Percentiles rank a stretch among this genome's conserved stretches.
phyloP scores from a whole-genome alignment of 2,329 filamentous ascomycete genomes.

The Diaporthe eres region DNA sequence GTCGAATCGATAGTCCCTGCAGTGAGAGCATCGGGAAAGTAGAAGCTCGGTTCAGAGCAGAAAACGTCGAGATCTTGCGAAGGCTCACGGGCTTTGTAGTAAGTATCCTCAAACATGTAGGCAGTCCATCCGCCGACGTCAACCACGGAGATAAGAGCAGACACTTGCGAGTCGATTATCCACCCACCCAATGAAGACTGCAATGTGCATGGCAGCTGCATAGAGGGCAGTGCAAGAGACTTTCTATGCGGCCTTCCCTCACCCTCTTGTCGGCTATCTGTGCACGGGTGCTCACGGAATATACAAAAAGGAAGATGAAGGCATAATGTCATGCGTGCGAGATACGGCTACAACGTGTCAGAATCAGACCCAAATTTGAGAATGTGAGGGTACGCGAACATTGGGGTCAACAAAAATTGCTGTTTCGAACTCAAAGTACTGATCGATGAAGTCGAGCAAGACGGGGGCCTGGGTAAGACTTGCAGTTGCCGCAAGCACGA shows the following conservation, averaged over 20 bases:
- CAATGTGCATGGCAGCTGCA: neutral
- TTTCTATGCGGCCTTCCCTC: neutral
- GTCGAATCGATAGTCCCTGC: neutral
- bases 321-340: neutral
- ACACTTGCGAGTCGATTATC: conserved; percentile 24
- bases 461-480: conserved; percentile 1
- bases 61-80: neutral
- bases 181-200: neutral
- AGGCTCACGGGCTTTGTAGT: neutral
- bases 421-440: conserved; percentile 13
- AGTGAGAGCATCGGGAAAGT: neutral
- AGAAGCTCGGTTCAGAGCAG: neutral
- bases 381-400: neutral
- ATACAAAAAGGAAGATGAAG: conserved; percentile 18
- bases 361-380: neutral
- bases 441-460: conserved; percentile 14
- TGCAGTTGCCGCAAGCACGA: neutral
- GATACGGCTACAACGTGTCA: neutral
- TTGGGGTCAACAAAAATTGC: neutral
- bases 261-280: neutral
- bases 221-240: neutral
- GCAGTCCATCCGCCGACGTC: neutral
- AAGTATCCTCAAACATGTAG: conserved; percentile 10
- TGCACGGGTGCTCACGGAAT: neutral
- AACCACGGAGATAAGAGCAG: neutral